These are phyloP conservation scores for Tympanopsis confertula DNA, from an alignment of 2,329 filamentous ascomycete genomes.

Conservation along the genomic window DNA sequence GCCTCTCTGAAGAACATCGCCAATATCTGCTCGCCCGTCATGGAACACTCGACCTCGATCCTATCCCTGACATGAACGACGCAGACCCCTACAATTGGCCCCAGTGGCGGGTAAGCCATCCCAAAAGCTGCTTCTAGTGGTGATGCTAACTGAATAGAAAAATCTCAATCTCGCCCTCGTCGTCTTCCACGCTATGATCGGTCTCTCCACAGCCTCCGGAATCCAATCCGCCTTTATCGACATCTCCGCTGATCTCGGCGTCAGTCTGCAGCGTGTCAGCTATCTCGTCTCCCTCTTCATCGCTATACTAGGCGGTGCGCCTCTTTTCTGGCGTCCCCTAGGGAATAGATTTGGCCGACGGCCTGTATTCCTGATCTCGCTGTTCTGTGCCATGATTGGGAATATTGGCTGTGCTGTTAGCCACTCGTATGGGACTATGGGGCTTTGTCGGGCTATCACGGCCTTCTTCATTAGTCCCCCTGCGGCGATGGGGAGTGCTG, in stretches of 20 bases:
- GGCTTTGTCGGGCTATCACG: constrained; percentile 35
- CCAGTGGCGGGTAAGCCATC: constrained; percentile 26
- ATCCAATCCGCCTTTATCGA: constrained; percentile 41
- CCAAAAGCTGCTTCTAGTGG: neutral
- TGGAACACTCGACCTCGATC: constrained; percentile 40
- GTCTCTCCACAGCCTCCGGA: constrained; percentile 37
- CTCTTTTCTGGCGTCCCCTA: constrained; percentile 44
- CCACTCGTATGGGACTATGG: constrained; percentile 33
- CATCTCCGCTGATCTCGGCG: constrained; percentile 35
- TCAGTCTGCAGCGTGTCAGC: constrained; percentile 32
- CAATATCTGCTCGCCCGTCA: constrained; percentile 37
- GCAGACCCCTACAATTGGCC: constrained; percentile 46
- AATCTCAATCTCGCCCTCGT: constrained; percentile 37
- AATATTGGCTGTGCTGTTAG: constrained; percentile 42
- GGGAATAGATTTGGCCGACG: constrained; percentile 39
- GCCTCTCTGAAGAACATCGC: constrained; percentile 27
- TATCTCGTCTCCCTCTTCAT: constrained; percentile 46
- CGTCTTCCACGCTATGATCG: constrained; percentile 44
- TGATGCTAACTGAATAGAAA: constrained; percentile 26
- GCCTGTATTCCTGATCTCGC: constrained; percentile 38
- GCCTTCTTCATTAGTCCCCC: constrained; percentile 45
- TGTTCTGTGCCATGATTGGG: constrained; percentile 30
- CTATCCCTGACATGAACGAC: constrained; percentile 33
- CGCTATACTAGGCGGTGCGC: constrained; percentile 36
- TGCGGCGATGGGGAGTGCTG: constrained; percentile 38